Percentiles rank a stretch among this genome's conserved stretches.
These are phyloP conservation scores for Penicillium oxalicum DNA, from an alignment of 2,329 filamentous ascomycete genomes.

Conservation along the genomic window DNA sequence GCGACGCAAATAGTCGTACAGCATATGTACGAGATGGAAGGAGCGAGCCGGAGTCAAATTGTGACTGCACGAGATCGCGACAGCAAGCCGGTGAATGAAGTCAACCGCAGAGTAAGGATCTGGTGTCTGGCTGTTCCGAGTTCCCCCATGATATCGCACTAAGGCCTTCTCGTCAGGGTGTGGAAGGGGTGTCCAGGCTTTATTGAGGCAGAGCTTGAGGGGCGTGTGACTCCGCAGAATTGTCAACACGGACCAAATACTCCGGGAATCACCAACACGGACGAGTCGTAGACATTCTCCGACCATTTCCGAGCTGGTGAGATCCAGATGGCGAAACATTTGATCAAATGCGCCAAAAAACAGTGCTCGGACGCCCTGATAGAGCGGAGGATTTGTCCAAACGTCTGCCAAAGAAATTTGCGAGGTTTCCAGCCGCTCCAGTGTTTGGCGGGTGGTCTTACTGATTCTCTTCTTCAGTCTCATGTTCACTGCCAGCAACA, in stretches of 20 bases:
- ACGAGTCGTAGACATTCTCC: conserved; percentile 27
- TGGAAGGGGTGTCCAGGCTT: conserved; percentile 22
- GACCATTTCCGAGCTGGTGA: conserved; percentile 30
- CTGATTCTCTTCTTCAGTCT: conserved; percentile 20
- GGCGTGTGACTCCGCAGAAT: conserved; percentile 34
- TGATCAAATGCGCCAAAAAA: conserved; percentile 28
- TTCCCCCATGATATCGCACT: conserved; percentile 21
- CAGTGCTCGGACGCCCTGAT: conserved; percentile 21
- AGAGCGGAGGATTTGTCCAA: conserved; percentile 23
- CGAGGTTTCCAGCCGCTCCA: conserved; percentile 25
- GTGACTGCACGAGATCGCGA: conserved; percentile 37
- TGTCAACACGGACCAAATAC: conserved; percentile 27
- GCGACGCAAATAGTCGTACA: conserved; percentile 42
- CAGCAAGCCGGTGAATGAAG: conserved; percentile 43
- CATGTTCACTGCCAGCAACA: conserved; percentile 25
- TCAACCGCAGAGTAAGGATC: conserved; percentile 35
- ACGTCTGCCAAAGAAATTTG: conserved; percentile 22
- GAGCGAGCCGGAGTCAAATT: conserved; percentile 37
- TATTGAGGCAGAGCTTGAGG: conserved; percentile 34
- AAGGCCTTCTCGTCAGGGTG: conserved; percentile 22
- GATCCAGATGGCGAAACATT: conserved; percentile 28
- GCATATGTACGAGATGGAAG: conserved; percentile 43
- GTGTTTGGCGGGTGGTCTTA: conserved; percentile 18
- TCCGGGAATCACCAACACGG: conserved; percentile 24
- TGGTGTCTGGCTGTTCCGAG: conserved; percentile 19